Evolutionary conservation across 257 asterid species (phyloP), one percentile per base, ranked within the genome.

Genomic region (Solanum boliviense): DNA sequence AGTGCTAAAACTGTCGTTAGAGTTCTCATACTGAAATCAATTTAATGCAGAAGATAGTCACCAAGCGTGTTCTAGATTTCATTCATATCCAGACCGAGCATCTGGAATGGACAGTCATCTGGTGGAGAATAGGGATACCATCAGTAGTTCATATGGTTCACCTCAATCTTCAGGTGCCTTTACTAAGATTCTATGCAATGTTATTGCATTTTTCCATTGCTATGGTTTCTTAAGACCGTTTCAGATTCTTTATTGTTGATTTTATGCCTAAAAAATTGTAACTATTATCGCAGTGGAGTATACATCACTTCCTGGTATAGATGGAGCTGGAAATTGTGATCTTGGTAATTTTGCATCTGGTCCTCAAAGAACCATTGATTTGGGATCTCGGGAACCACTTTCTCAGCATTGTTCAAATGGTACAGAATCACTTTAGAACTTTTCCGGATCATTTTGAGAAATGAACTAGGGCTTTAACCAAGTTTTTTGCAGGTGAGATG

Each of bases 351-450:
- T 84, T 91, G 85, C 76, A 89, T 85, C 89, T 84, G 94, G 91
- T 72, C 83, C 88, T 87, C 94, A 89, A 86, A 78, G 87, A 86
- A 79, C 91, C 41, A 90, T 79, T 87, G 94, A 91, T 90, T 90
- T 91, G 88, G 90, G 91, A 88, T 89, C 95, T 83, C 92, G 93
- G 98, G 94, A 90, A 88, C 95, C 94, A 87, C 89, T 91, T 89
- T 41, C 86, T 36, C 91, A 91, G 86, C 91, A 88, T 89, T 91
- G 75, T 82, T 83, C 92, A 84, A 65, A 94, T 89, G 98, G 98
- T 94, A 92, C 34, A 32, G 36, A 68, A 27, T 27, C 39, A 6
- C 85, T 81, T 46, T 36, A 46, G 85, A 29, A 62, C 68, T 48
- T 81, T 31, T 81, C 68, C 11, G 11, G 41, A 29, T 29, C 41